Evolutionary conservation across 192 early-diverging fungal genomes (phyloP), one percentile per base, ranked within the genome.

Genomic region (Backusella tuberculispora): DNA sequence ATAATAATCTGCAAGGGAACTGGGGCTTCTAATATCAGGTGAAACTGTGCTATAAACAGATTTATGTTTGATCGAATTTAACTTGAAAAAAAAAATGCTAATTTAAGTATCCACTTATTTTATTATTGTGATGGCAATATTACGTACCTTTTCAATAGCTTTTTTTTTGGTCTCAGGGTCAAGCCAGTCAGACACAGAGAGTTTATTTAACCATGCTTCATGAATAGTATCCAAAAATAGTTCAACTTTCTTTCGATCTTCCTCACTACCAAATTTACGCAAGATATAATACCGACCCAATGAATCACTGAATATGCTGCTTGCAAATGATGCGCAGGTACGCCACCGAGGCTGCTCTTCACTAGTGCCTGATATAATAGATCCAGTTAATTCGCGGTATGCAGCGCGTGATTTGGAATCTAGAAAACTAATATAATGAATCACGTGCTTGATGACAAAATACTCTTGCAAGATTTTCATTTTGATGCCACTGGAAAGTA

Each of bases 11-110:
- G 79, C 81, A 14, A 94, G 72, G 1, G 78, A 71, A 6, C 75
- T 63, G 2, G 85, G 75, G 17, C 78, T 82, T 26, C 78, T 69
- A 3, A 87, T 64, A 74, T 94, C 86, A 12, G 84, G 84, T 4
- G 90, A 84, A 73, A 86, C 83, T 26, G 83, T 81, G 8, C 87
- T 89, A 66, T 88, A 93, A 4, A 88, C 93, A 67, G 92, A 82
- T 75, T 90, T 87, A 66, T 85, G 78, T 26, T 83, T 69, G 45
- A 92, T 85, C 24, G 79, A 72, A 74, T 86, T 80, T 1, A 90
- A 29, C 63, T 74, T 46, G 5, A 17, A 60, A 63, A 42, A 42
- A 40, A 2, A n/a, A 50, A 10, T 34, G 5, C 0, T 9, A 43
- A 69, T 67, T 15, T 40, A 45, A 34, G 8, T 26, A 29, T 64